phyloP scores from a whole-genome alignment of 2,329 filamentous ascomycete genomes.

The Colletotrichum sojae region DNA sequence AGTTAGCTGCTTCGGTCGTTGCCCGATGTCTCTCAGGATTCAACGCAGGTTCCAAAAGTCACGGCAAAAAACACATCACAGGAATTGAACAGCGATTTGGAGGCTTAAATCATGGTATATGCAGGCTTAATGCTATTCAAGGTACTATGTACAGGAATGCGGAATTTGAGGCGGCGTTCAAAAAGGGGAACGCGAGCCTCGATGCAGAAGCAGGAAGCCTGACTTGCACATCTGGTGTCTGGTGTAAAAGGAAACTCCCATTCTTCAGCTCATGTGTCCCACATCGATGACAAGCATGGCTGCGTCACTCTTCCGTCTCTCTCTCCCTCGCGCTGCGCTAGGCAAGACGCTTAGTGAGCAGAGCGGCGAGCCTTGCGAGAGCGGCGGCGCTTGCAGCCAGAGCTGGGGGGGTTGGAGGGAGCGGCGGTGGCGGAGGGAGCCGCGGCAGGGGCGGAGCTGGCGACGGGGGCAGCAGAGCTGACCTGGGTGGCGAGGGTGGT shows the following conservation, averaged over 20 bases:
- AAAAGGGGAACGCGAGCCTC: conserved; percentile 5
- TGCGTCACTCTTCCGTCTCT: neutral
- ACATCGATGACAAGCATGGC: neutral
- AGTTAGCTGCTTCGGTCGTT: too few relatives aligned
- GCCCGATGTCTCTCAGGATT: too few relatives aligned
- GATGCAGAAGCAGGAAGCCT: conserved; percentile 32
- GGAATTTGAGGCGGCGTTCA: conserved; percentile 18
- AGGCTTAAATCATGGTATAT: conserved; percentile 30
- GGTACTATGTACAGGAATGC: conserved; percentile 39
- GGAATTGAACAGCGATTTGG: neutral
- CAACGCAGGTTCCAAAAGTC: too few relatives aligned
- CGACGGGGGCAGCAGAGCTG: conserved; percentile 16
- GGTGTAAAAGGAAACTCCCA: conserved; percentile 24
- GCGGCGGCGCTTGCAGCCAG: conserved; percentile 38
- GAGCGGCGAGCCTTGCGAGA: conserved; percentile 40
- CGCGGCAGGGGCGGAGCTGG: conserved; percentile 28
- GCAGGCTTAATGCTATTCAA: conserved; percentile 39
- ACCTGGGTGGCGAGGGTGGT: conserved; percentile 23
- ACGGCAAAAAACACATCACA: too few relatives aligned
- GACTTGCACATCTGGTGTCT: conserved; percentile 37
- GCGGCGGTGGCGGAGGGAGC: conserved; percentile 42
- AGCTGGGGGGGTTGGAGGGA: conserved; percentile 29
- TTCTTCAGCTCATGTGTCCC: neutral
- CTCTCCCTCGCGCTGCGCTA: neutral
- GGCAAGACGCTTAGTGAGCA: conserved; percentile 26